phyloP scores from a whole-genome alignment of 306 rosid genomes.

The Lathyrus tuberosus region DNA sequence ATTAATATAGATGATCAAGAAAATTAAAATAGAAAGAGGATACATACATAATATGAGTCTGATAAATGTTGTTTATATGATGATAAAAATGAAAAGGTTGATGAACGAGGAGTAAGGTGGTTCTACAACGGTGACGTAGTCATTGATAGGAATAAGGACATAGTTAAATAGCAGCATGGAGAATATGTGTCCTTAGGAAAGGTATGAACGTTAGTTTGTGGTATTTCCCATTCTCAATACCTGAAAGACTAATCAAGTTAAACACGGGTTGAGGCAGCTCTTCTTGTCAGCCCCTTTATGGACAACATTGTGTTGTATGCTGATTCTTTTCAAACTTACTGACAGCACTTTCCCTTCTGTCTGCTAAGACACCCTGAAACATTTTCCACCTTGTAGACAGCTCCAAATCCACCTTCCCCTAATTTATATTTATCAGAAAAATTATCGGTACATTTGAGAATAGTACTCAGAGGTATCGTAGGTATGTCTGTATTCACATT shows the following conservation, averaged over 20 bases:
- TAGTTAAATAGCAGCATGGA: conserved; percentile 96
- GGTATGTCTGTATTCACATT: conserved; percentile 38
- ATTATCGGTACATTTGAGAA: conserved; percentile 35
- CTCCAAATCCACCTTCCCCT: conserved; percentile 56
- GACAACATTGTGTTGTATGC: conserved; percentile 89
- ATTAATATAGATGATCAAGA: neutral
- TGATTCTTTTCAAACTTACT: conserved; percentile 83
- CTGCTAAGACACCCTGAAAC: too few relatives aligned
- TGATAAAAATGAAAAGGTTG: conserved; percentile 56
- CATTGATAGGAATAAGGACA: conserved; percentile 94
- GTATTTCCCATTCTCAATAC: conserved; percentile 24
- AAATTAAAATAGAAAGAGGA: neutral
- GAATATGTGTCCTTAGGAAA: conserved; percentile 97
- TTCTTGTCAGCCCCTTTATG: conserved; percentile 68
- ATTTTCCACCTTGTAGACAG: conserved; percentile 56
- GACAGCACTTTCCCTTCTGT: too few relatives aligned
- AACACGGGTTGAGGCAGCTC: conserved; percentile 88
- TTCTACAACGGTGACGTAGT: conserved; percentile 94
- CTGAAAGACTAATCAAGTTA: conserved; percentile 39
- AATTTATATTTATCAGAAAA: conserved; percentile 41
- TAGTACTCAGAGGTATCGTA: conserved; percentile 43
- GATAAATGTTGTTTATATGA: neutral
- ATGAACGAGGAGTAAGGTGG: conserved; percentile 89
- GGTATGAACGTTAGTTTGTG: conserved; percentile 51
- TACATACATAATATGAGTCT: neutral